Evolutionary conservation across 805 yeast species (phyloP).

Genomic region (Sugiyamaella chiloensis): DNA sequence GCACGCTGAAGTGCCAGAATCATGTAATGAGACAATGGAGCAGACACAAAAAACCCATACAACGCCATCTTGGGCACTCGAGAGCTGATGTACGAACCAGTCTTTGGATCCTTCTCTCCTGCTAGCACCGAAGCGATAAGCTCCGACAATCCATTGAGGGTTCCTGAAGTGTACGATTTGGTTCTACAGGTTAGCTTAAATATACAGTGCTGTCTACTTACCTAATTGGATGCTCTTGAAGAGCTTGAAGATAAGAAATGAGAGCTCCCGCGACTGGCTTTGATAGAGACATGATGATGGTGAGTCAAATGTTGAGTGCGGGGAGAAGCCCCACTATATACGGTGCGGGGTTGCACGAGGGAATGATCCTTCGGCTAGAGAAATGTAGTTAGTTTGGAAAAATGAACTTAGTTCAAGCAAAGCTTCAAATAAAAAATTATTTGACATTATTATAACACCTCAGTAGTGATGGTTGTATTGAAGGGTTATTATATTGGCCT

Average conservation of each 20-base stretch:
- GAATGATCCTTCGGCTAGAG: too few species aligned
- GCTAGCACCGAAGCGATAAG: slow-evolving; percentile 34
- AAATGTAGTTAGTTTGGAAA: too few species aligned
- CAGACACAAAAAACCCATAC: slow-evolving; percentile 37
- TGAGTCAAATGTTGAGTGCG: not conserved
- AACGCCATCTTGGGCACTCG: slow-evolving; percentile 39
- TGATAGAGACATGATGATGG: slow-evolving; percentile 10
- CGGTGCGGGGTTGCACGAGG: too few species aligned
- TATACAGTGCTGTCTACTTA: slow-evolving; percentile 10
- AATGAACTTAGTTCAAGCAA: too few species aligned
- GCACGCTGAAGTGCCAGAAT: slow-evolving; percentile 33
- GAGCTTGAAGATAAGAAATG: slow-evolving; percentile 27
- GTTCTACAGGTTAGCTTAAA: slow-evolving; percentile 23
- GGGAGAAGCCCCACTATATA: slow-evolving; percentile 3
- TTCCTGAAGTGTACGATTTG: slow-evolving; percentile 36
- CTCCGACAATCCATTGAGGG: slow-evolving; percentile 36
- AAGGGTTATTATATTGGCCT: too few species aligned
- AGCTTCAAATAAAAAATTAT: too few species aligned
- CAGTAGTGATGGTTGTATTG: too few species aligned
- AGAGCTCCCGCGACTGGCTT: slow-evolving; percentile 18
- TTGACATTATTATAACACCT: too few species aligned
- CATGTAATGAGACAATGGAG: slow-evolving; percentile 38
- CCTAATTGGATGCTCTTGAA: slow-evolving; percentile 32
- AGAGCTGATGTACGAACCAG: slow-evolving; percentile 32
- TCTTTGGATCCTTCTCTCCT: slow-evolving; percentile 37